phyloP scores from a whole-genome alignment of 306 rosid species.

The Inga laurina region DNA sequence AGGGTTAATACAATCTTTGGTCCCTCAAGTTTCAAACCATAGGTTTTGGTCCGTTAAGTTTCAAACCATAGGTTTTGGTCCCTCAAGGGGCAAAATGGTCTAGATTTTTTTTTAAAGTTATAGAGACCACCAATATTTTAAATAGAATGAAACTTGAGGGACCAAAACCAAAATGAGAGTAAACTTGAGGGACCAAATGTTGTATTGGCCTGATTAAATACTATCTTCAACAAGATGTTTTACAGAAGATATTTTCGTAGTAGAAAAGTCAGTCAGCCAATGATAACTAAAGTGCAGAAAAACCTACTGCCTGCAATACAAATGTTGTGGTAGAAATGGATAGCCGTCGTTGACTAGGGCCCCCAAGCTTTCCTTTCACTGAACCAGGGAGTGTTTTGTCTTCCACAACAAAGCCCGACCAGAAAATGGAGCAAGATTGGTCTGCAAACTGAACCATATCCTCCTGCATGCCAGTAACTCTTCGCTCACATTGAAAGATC shows the following conservation, averaged over 20 bases:
- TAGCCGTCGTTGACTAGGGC: conserved; percentile 94
- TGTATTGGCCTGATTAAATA: not conserved
- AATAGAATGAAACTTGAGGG: too few relatives aligned
- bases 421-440: conserved; percentile 71
- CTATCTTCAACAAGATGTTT: conserved; percentile 5
- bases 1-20: too few relatives aligned
- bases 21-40: too few relatives aligned
- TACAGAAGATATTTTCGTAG: conserved; percentile 1
- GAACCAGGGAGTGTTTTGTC: conserved; percentile 68
- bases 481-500: not conserved
- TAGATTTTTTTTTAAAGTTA: too few relatives aligned
- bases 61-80: too few relatives aligned
- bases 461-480: conserved; percentile 56
- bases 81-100: too few relatives aligned
- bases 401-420: conserved; percentile 47
- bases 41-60: too few relatives aligned
- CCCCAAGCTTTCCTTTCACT: conserved; percentile 94
- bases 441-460: conserved; percentile 71
- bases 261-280: conserved; percentile 26
- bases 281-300: conserved; percentile 30
- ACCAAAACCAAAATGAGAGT: too few relatives aligned
- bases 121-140: too few relatives aligned
- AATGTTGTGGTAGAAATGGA: conserved; percentile 64
- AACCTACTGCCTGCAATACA: conserved; percentile 80
- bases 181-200: too few relatives aligned